Evolutionary conservation across 257 asterid species (phyloP), one percentile per base, ranked within the genome.

Genomic region (Plantago elongata): DNA sequence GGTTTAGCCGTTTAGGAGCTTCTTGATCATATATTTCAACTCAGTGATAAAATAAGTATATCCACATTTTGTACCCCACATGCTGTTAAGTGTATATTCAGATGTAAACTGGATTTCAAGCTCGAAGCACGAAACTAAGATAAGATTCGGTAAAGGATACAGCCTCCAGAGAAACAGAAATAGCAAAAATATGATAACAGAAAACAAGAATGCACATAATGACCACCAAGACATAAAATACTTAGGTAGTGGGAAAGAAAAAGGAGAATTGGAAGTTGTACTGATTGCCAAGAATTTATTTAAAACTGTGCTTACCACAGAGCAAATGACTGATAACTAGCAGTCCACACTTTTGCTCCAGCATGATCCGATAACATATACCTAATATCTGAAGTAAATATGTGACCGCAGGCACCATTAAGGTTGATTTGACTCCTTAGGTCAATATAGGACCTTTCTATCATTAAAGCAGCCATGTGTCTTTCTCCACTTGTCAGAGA

Each of bases 381-480:
- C 80, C 77, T 89, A 70, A 93, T 75, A 70, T 93, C 99, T 64
- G 93, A 77, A 72, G 89, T 71, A 77, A 89, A 89, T 59, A 87
- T 75, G 76, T 64, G 85, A 74, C 72, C 65, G 80, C 81, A 75
- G 58, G 77, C 59, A 13, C 94, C 96, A 75, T 85, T 87, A 65
- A 74, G 77, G 47, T 70, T 68, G 59, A 77, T 77, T 70, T 86
- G 95, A 81, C 77, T 85, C 80, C 84, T 87, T 57, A 77, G 81
- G 68, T 93, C 96, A 77, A 93, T 80, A 66, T 81, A 93, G 61
- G 97, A 87, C 78, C 95, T 79, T 84, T 93, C 97, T 69, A 85
- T 77, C 52, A 65, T 60, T 66, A 89, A 75, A 71, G 96, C 79
- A 78, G 99, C 94, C 87, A 87, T 78, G 77, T 87, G 92, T 56